Conservation (phyloP, 2,329 filamentous ascomycete genomes). For the Fusarium oxysporum region DNA sequence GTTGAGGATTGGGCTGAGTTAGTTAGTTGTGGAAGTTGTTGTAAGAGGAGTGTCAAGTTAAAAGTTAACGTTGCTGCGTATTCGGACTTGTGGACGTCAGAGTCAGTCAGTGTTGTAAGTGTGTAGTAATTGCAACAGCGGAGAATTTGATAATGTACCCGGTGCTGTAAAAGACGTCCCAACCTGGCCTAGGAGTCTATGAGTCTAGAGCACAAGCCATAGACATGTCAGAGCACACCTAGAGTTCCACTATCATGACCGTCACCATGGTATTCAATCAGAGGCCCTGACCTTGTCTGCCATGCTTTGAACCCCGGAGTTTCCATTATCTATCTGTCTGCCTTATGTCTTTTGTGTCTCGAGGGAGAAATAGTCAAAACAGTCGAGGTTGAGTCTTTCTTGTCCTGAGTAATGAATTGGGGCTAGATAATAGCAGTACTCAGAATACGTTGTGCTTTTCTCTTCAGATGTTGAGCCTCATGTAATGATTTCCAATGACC, state of each 20-base stretch:
- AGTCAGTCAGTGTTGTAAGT: not conserved
- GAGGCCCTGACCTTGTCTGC: conserved; percentile 7
- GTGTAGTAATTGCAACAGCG: conserved; percentile 9
- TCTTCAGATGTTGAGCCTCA: not conserved
- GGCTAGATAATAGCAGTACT: not conserved
- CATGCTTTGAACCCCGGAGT: conserved; percentile 12
- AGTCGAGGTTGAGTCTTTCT: not conserved
- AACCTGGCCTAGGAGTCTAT: conserved; percentile 3
- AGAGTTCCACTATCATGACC: conserved; percentile 37
- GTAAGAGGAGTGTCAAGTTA: not conserved
- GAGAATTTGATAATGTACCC: conserved; percentile 22
- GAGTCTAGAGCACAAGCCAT: conserved; percentile 32
- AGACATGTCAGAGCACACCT: conserved; percentile 30
- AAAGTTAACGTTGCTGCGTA: conserved; percentile 17
- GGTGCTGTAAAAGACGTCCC: conserved; percentile 24
- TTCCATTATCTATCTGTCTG: not conserved
- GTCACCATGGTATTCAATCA: conserved; percentile 37
- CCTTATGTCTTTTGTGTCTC: not conserved
- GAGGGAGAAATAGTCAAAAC: conserved; percentile 4
- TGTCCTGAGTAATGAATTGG: not conserved
- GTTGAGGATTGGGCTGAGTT: not conserved
- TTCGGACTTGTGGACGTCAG: conserved; percentile 20
- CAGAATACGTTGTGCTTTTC: not conserved
- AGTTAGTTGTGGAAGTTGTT: not conserved
- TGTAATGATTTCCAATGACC: not conserved